Base-by-base conservation (phyloP, 108 stramenopile species). In the Ochromonas danica region DNA sequence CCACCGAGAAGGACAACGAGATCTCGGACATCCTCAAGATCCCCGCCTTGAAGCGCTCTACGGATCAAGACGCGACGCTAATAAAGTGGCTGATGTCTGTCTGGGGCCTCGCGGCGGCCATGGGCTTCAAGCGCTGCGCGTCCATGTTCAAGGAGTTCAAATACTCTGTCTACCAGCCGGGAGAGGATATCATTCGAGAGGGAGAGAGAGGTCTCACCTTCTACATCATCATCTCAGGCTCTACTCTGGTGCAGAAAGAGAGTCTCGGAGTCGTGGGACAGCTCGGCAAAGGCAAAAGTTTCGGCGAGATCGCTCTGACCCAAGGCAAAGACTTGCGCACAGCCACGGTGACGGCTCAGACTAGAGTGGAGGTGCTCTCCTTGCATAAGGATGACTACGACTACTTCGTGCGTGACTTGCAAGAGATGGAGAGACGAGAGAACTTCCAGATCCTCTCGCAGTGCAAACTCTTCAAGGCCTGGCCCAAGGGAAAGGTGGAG, bases 31-130 rank as follows among this genome's bases (percentile, higher is more conserved):
- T 75, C 31, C 31, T 75, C 28, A 45, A 75, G 31, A 42, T 60
- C 6, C 72, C 72, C 31, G 25, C 22, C 10, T 35, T 3, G 3
- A 45, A 75, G 38, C 43, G 72, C 14, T 30, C 72, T 14, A 6
- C 36, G 31, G 40, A 75, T 17, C 72, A 75, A 60, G 38, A 17
- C 36, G 6, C 72, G 17, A 42, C 25, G 6, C 10, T 42, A 3
- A 75, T 75, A 35, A 6, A 75, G 6, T 75, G 72, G 72, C 25
- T 75, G 28, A 75, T 75, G 72, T 75, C 72, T 6, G 72, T 75
- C n/a, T 75, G 72, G 72, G 10, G 38, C 3, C 6, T 41, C 6
- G 72, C 72, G 40, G 41, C 6, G 10, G 10, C 25, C 6, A 75
- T 75, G 72, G 72, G 72, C 3, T 42, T 75, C 40, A 75, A 75